Evolutionary conservation across 2,329 filamentous ascomycete genomes (phyloP).

Genomic region (Ceratocystis eucalypticola): DNA sequence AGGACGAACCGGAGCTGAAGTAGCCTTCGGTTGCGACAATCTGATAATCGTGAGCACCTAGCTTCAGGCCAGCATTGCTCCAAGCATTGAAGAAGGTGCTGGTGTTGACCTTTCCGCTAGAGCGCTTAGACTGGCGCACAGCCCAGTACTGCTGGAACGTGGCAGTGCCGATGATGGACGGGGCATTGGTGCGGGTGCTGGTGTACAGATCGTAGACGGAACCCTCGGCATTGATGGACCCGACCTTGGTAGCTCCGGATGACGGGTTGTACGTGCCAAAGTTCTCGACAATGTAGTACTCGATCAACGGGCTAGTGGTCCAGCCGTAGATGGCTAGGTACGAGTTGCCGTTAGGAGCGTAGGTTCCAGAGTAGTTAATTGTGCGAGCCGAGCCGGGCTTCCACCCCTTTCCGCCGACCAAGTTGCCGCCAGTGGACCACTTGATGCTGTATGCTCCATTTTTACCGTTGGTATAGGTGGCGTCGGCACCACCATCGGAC

Average conservation of each 20-base stretch:
- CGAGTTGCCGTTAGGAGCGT: slow-evolving; percentile 25
- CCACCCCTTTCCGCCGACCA: slow-evolving; percentile 47
- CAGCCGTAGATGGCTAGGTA: slow-evolving; percentile 31
- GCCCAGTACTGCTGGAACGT: slow-evolving; percentile 43
- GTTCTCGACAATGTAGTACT: slow-evolving; percentile 31
- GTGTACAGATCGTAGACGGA: slow-evolving; percentile 29
- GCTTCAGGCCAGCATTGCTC: slow-evolving; percentile 33
- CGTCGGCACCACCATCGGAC: slow-evolving; percentile 33
- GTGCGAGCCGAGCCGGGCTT: slow-evolving; percentile 34
- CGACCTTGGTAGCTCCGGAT: slow-evolving; percentile 25
- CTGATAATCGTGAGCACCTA: slow-evolving; percentile 40
- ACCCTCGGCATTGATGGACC: slow-evolving; percentile 28
- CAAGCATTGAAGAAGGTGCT: slow-evolving; percentile 41
- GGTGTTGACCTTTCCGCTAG: slow-evolving; percentile 36
- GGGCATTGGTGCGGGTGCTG: slow-evolving; percentile 30
- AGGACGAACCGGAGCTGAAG: slow-evolving; percentile 35
- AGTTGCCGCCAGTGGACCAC: slow-evolving; percentile 38
- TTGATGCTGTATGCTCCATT: slow-evolving; percentile 32
- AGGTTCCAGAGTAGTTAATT: slow-evolving; percentile 25
- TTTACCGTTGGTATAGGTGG: slow-evolving; percentile 34
- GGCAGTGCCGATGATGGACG: slow-evolving; percentile 36
- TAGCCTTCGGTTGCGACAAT: slow-evolving; percentile 44
- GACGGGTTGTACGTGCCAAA: slow-evolving; percentile 29
- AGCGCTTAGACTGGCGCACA: slow-evolving; percentile 36
- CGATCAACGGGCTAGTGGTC: slow-evolving; percentile 27